Conservation (phyloP, 495 filamentous ascomycete genomes). For the Lichina pygmaea region DNA sequence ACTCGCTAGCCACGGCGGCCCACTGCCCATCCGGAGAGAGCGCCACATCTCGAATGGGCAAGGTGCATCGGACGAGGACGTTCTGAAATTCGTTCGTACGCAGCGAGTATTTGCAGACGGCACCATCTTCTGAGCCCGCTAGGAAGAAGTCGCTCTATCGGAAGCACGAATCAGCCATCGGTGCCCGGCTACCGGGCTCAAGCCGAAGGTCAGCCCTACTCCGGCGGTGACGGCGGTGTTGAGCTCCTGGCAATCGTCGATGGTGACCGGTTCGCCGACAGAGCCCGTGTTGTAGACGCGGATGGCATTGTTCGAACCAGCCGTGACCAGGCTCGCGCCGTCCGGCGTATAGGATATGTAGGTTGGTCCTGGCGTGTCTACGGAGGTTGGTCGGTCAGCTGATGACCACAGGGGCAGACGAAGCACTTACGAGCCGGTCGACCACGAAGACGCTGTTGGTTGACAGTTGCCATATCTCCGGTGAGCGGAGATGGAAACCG, state of each 20-base stretch:
- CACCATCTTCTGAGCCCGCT: slow-evolving; percentile 75
- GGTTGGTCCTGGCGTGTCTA: slow-evolving; percentile 43
- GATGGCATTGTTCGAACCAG: slow-evolving; percentile 70
- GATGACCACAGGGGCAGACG: too few relatives aligned
- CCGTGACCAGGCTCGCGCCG: slow-evolving; percentile 48
- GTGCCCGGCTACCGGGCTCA: background rate
- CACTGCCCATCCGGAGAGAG: slow-evolving; percentile 63
- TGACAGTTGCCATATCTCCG: slow-evolving; percentile 7
- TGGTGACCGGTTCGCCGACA: slow-evolving; percentile 69
- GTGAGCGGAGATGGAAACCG: too few relatives aligned
- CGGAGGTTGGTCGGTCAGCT: background rate
- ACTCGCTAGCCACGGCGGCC: slow-evolving; percentile 92
- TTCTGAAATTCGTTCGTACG: slow-evolving; percentile 47
- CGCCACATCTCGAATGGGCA: slow-evolving; percentile 66
- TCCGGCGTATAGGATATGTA: slow-evolving; percentile 41
- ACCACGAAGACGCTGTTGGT: slow-evolving; percentile 13
- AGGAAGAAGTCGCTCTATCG: slow-evolving; percentile 59
- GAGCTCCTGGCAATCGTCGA: slow-evolving; percentile 66
- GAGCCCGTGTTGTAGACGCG: slow-evolving; percentile 73
- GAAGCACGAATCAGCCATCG: background rate
- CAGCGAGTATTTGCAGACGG: slow-evolving; percentile 65
- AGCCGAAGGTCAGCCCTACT: slow-evolving; percentile 14
- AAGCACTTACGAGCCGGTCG: slow-evolving; percentile 19
- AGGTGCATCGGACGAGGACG: slow-evolving; percentile 51
- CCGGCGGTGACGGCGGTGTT: slow-evolving; percentile 51